Conservation (phyloP, 495 filamentous ascomycete genomes). For the Penicillium maclennaniae region DNA sequence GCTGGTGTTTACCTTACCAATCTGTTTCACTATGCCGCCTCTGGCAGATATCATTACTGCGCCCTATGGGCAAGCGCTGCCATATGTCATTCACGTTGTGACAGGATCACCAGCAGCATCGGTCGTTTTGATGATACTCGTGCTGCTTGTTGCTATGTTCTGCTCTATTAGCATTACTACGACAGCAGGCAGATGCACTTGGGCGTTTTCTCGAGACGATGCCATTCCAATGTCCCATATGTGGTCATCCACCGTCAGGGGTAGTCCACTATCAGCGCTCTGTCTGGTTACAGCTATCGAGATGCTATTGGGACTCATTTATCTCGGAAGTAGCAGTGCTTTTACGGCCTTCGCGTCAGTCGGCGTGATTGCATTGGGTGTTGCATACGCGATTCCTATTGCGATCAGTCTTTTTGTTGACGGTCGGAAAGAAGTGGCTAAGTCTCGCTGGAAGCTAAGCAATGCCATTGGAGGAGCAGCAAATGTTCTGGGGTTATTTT, state of each 20-base stretch:
- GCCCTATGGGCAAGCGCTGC: neutral
- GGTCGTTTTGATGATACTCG: neutral
- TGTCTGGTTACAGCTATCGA: neutral
- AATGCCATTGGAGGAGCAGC: neutral
- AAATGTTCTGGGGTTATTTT: neutral
- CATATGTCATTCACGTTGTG: conserved; percentile 1
- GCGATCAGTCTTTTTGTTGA: neutral
- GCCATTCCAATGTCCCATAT: neutral
- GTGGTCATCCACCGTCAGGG: neutral
- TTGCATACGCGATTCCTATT: neutral
- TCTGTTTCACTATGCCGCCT: neutral
- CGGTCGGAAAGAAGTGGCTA: neutral
- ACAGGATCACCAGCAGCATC: conserved; percentile 1
- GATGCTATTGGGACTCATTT: neutral
- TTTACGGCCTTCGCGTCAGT: neutral
- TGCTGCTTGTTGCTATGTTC: neutral
- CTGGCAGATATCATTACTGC: conserved; percentile 1
- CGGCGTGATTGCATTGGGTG: neutral
- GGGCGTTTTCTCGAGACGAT: conserved; percentile 1
- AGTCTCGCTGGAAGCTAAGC: too few species aligned
- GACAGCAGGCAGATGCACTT: neutral
- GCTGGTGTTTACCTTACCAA: neutral
- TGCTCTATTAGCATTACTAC: conserved; percentile 1
- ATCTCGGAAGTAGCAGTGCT: neutral
- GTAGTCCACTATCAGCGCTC: neutral